Evolutionary conservation across 2,329 filamentous ascomycete genomes (phyloP), one percentile per base, ranked within the genome.

Genomic region (Myriosclerotinia duriaeana): DNA sequence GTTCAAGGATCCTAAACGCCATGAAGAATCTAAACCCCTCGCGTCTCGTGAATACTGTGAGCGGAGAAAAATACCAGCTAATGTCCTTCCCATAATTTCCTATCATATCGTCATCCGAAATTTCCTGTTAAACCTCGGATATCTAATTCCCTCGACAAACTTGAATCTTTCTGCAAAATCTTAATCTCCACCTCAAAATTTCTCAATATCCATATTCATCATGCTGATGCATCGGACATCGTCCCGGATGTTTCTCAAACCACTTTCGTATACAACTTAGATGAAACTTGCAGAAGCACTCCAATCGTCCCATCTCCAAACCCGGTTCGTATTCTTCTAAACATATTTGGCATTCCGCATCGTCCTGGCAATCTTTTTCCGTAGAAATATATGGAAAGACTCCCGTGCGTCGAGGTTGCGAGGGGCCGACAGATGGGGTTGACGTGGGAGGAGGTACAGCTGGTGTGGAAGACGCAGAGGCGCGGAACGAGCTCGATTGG

Each of bases 301-400:
- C 87, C 58, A 89, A 77, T 53, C 87, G 79, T n/a, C 84, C 87
- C 87, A 89, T 89, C 36, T 81, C 77, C 38, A 84, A 82, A 2
- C 86, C 86, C 0, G 84, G 85, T 67, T 85, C 82, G 68, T 88
- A 88, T 74, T 89, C 87, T 72, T 89, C 87, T 3, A 89, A 79
- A 71, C 87, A 89, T 61, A 89, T 89, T 6, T 85, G 88, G 74
- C 87, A 89, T 76, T 89, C 87, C 4, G 85, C 87, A 67, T 85
- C 84, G 70, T 88, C 85, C n/a, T 87, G 82, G 71, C 86, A 88
- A 74, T 89, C 87, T 78, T 89, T 89, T 72, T 89, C 87, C 12
- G 86, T 89, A 1, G 87, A 87, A 30, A 79, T 70, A 71, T 89
- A 89, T 0, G 85, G 83, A 69, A 89, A 87, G 80, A 89, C 86